Evolutionary conservation across 768 basidiomycete species (phyloP).

Genomic region (Leucocoprinus birnbaumii): DNA sequence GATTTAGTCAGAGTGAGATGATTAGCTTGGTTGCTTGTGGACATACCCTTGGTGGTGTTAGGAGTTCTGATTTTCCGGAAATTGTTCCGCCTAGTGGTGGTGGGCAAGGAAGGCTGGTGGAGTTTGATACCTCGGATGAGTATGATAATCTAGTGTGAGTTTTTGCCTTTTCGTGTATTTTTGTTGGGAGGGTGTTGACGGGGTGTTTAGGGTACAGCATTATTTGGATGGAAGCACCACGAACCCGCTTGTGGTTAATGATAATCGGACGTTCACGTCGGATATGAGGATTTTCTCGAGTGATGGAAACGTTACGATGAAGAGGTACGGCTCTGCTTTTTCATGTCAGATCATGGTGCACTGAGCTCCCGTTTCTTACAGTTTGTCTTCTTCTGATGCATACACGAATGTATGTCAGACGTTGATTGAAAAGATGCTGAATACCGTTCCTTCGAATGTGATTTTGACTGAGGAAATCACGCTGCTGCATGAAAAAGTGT

Average conservation of each 20-base stretch:
- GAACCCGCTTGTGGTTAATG: conserved; percentile 33
- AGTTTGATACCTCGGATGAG: conserved; percentile 29
- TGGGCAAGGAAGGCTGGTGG: conserved; percentile 18
- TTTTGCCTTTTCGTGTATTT: background rate
- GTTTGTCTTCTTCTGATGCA: conserved; percentile 23
- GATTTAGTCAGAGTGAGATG: conserved; percentile 41
- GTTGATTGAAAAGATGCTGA: conserved; percentile 39
- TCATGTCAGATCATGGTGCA: background rate
- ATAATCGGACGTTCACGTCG: conserved; percentile 34
- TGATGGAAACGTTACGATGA: conserved; percentile 40
- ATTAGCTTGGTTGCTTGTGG: conserved; percentile 43
- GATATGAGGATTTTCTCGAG: conserved; percentile 12
- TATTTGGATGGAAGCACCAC: conserved; percentile 36
- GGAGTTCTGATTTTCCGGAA: conserved; percentile 36
- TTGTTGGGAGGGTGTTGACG: background rate
- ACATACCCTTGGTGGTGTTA: conserved; percentile 42
- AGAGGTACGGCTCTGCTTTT: conserved; percentile 21
- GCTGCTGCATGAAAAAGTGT: conserved; percentile 32
- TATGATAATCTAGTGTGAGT: conserved; percentile 38
- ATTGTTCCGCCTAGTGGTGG: conserved; percentile 24
- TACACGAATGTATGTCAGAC: conserved; percentile 30
- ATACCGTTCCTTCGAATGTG: conserved; percentile 39
- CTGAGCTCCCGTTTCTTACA: background rate
- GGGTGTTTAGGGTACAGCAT: conserved; percentile 28
- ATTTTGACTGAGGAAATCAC: conserved; percentile 33